These are phyloP conservation scores for Aulographum hederae DNA, from an alignment of 2,329 filamentous ascomycete species.

Conservation along the genomic window DNA sequence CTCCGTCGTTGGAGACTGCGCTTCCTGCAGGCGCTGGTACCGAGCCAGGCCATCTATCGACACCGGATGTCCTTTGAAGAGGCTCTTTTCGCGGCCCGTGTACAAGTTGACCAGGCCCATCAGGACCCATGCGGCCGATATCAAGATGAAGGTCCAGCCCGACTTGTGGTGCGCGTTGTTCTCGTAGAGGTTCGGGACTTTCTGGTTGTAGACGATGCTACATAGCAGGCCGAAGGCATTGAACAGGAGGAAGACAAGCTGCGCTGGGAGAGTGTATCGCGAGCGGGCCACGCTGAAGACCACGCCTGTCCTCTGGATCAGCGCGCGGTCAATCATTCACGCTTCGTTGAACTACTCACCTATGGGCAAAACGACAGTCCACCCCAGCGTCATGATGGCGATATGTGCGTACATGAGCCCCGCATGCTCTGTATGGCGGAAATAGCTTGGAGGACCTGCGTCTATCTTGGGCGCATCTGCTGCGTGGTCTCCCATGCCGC, in stretches of 20 bases:
- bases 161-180: conserved; percentile 79
- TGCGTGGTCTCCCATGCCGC: conserved; percentile 4
- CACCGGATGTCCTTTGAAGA: conserved; percentile 11
- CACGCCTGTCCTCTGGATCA: too few species aligned
- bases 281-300: conserved; percentile 76
- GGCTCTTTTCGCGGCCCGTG: conserved; percentile 25
- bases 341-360: too few species aligned
- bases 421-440: conserved; percentile 33
- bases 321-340: too few species aligned
- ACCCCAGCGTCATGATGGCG: conserved; percentile 48
- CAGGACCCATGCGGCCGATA: conserved; percentile 50
- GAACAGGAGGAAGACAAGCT: conserved; percentile 34
- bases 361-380: conserved; percentile 55
- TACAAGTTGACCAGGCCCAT: conserved; percentile 48
- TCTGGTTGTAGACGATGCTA: conserved; percentile 46
- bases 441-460: conserved; percentile 33
- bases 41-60: conserved; percentile 23
- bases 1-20: conserved; percentile 8
- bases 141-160: conserved; percentile 66
- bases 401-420: conserved; percentile 52
- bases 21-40: conserved; percentile 12
- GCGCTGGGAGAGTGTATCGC: conserved; percentile 48
- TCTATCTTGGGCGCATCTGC: conserved; percentile 5
- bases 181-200: conserved; percentile 70
- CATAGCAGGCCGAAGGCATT: conserved; percentile 23